Conservation (phyloP, 805 yeast species). For the Myxozyma neglecta region DNA sequence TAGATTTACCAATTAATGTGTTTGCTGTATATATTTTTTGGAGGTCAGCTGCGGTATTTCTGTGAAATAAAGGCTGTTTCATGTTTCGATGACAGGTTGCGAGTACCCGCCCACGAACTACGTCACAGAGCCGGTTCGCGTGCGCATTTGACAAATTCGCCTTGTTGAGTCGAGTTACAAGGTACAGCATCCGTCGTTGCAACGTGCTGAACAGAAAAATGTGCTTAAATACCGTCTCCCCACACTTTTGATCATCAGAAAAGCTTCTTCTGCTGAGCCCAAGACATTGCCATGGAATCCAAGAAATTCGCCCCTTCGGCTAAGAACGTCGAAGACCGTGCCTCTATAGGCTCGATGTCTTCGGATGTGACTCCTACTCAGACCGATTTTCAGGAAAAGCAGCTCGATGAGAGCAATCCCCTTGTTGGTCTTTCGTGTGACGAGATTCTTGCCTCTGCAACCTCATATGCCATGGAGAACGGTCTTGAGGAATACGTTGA, state of each 20-base stretch:
- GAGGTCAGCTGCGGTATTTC: no score
- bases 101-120: no score
- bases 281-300: not conserved
- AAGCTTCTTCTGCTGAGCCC: not conserved
- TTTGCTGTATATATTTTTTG: no score
- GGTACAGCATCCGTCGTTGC: no score
- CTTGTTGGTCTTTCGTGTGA: conserved; percentile 31
- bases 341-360: not conserved
- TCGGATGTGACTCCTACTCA: not conserved
- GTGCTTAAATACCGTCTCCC: not conserved
- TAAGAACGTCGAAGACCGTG: conserved; percentile 2
- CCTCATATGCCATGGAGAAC: conserved; percentile 34
- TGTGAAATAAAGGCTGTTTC: no score
- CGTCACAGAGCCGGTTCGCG: no score
- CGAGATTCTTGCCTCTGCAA: conserved; percentile 35
- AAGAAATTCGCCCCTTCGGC: conserved; percentile 10
- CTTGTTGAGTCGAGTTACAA: no score
- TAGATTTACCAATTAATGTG: no score
- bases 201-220: no score
- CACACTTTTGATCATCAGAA: not conserved
- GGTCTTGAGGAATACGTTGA: conserved; percentile 37
- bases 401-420: conserved; percentile 33
- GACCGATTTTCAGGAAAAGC: not conserved
- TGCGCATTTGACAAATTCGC: no score
- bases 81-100: no score